A percentile compares a stretch with the other conserved stretches of the same genome.
These are phyloP conservation scores for Lanzia echinophila DNA, from an alignment of 2,329 filamentous ascomycete species.

Conservation along the genomic window DNA sequence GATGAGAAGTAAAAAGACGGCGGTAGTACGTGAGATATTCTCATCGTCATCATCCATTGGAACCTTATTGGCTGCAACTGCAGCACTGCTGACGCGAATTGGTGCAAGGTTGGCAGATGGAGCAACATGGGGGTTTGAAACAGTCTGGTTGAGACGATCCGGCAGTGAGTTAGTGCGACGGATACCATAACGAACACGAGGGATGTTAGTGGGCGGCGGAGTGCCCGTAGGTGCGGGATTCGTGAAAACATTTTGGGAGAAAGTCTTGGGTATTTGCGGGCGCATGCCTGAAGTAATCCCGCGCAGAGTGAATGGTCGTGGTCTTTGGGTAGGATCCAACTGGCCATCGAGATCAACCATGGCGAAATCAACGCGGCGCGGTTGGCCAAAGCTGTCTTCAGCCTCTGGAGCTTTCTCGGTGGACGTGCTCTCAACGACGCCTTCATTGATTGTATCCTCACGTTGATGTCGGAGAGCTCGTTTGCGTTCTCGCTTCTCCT, in stretches of 20 bases:
- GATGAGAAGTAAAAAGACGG: slow-evolving; percentile 55
- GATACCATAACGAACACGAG: slow-evolving; percentile 56
- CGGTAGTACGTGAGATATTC: slow-evolving; percentile 47
- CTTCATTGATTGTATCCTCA: slow-evolving; percentile 21
- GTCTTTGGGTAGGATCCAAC: slow-evolving; percentile 16
- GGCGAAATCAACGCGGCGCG: slow-evolving; percentile 55
- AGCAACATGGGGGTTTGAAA: slow-evolving; percentile 3
- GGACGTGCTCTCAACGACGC: slow-evolving; percentile 8
- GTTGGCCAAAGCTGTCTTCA: slow-evolving; percentile 31
- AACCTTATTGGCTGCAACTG: slow-evolving; percentile 21
- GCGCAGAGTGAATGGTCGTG: slow-evolving; percentile 50
- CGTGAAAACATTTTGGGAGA: slow-evolving; percentile 66
- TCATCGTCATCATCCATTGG: slow-evolving; percentile 33
- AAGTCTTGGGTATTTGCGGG: slow-evolving; percentile 55
- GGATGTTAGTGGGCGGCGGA: slow-evolving; percentile 38
- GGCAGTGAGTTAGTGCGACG: slow-evolving; percentile 70
- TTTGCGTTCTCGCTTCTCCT: slow-evolving; percentile 20
- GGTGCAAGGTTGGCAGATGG: slow-evolving; percentile 13
- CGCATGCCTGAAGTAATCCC: slow-evolving; percentile 48
- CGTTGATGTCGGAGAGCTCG: slow-evolving; percentile 18
- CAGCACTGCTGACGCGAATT: slow-evolving; percentile 19
- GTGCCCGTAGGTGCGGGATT: slow-evolving; percentile 29
- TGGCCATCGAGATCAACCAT: slow-evolving; percentile 28
- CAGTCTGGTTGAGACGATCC: slow-evolving; percentile 50
- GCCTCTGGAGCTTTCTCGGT: slow-evolving; percentile 17